These are phyloP conservation scores for Candida xiaguanensis DNA, from an alignment of 805 yeast species.

Conservation along the genomic window DNA sequence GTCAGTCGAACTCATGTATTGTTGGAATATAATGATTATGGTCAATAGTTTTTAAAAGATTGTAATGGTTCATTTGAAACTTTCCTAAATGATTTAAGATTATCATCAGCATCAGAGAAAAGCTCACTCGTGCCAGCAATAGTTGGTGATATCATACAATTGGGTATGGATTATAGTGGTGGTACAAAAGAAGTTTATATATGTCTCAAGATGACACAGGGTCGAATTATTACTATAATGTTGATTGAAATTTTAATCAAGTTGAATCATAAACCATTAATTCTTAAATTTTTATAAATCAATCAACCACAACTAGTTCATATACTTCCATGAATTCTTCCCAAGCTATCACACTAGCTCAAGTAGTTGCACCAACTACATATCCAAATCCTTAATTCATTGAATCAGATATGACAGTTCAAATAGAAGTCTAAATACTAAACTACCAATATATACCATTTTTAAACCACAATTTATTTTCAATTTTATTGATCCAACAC, in stretches of 20 bases:
- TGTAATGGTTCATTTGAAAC: constrained; percentile 94
- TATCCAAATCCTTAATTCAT: constrained; percentile 23
- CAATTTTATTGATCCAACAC: constrained; percentile 40
- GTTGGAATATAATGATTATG: constrained; percentile 67
- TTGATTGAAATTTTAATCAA: constrained; percentile 1
- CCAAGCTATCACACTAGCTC: constrained; percentile 72
- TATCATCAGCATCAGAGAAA: constrained; percentile 75
- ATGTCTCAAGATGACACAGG: constrained; percentile 70
- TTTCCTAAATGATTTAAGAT: constrained; percentile 80
- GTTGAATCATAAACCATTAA: constrained; percentile 1
- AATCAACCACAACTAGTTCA: constrained; percentile 20
- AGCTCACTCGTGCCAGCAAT: constrained; percentile 60
- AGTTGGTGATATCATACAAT: constrained; percentile 61
- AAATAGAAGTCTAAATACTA: constrained; percentile 32
- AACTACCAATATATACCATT: constrained; percentile 74
- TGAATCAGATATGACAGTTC: constrained; percentile 15
- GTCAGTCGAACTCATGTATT: constrained; percentile 90
- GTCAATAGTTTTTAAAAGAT: constrained; percentile 84
- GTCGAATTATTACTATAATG: too few species aligned
- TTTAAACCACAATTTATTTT: constrained; percentile 72
- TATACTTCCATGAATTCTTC: constrained; percentile 61
- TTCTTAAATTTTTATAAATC: constrained; percentile 8
- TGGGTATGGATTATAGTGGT: constrained; percentile 75
- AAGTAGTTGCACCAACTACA: constrained; percentile 54
- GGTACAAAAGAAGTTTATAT: constrained; percentile 92